phyloP scores from a whole-genome alignment of 768 basidiomycete genomes.

The Lentinula sp. region DNA sequence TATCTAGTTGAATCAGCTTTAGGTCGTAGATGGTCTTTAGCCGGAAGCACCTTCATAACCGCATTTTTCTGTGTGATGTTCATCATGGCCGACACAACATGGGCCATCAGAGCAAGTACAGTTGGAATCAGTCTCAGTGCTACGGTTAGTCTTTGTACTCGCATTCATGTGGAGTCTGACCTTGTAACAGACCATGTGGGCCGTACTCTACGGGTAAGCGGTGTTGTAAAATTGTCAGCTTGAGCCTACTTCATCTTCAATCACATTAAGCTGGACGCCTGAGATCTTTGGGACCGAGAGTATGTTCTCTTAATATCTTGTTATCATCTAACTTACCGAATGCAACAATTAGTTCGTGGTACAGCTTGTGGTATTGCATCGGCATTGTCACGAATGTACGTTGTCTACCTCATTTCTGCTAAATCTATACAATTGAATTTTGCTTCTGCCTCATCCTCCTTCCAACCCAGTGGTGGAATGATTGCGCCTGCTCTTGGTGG shows the following conservation, averaged over 20 bases:
- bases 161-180: not conserved
- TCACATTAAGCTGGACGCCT: conserved; percentile 59
- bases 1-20: conserved; percentile 67
- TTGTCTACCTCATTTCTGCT: conserved; percentile 8
- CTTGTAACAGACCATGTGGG: conserved; percentile 65
- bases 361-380: conserved; percentile 87
- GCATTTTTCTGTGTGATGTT: conserved; percentile 71
- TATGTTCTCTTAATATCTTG: conserved; percentile 18
- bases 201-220: conserved; percentile 66
- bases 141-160: conserved; percentile 37
- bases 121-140: conserved; percentile 75
- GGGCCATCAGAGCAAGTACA: conserved; percentile 60
- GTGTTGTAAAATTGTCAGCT: not conserved
- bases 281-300: conserved; percentile 81
- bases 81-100: conserved; percentile 46
- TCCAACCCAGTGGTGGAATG: conserved; percentile 68
- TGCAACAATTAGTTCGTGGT: conserved; percentile 54
- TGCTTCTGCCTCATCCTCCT: not conserved
- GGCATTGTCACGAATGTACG: conserved; percentile 78
- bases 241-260: not conserved
- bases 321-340: not conserved
- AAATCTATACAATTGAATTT: conserved; percentile 1
- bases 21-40: conserved; percentile 69
- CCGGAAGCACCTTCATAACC: conserved; percentile 69
- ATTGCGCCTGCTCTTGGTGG: conserved; percentile 81